Base-by-base conservation (phyloP, 805 yeast species). In the Saturnispora galanensis region DNA sequence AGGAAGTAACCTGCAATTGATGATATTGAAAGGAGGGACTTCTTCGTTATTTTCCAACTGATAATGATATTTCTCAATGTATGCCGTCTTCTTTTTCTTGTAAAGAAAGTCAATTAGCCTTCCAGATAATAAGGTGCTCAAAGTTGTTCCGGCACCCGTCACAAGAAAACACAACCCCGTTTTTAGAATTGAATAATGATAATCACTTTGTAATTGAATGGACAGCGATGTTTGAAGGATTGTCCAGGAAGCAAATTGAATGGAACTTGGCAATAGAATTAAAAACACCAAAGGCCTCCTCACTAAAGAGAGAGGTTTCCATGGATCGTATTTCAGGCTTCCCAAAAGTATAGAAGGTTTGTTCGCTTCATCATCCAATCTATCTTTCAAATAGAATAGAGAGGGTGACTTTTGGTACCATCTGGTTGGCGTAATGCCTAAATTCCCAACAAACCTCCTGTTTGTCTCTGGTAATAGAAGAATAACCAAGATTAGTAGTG, bases 161-260 rank as follows among this genome's bases (percentile, higher is more conserved):
- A 95, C 83, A 35, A 87, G 66, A 55, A 79, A 87, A 45, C 86
- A 76, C 13, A 77, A 61, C 3, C 95, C 95, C 34, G 84, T 75
- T 38, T 76, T 68, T 38, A 76, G 63, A 1, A 79, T 72, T 1
- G 70, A 51, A 48, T 77, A 73, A 28, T 68, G 61, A 51, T 85
- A 84, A 5, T 64, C 50, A 8, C 59, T 58, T 30, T 74, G 65
- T 31, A 86, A 59, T 11, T 68, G 64, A 0, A 82, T 73, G 0
- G 88, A 70, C 46, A 83, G 59, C 0, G 87, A 72, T 0, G 94
- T 81, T 46, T 83, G 70, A 13, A 76, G 67, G 64, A 81, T 72
- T 5, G 82, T 77, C 87, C 90, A 85, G 2, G 74, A 66, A 1
- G 88, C 70, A 60, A 77, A 85, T 48, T 77, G 76, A 3, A 85